Evolutionary conservation across 2,329 filamentous ascomycete species (phyloP), one percentile per base, ranked within the genome.

Genomic region (Xylaria hypoxylon): DNA sequence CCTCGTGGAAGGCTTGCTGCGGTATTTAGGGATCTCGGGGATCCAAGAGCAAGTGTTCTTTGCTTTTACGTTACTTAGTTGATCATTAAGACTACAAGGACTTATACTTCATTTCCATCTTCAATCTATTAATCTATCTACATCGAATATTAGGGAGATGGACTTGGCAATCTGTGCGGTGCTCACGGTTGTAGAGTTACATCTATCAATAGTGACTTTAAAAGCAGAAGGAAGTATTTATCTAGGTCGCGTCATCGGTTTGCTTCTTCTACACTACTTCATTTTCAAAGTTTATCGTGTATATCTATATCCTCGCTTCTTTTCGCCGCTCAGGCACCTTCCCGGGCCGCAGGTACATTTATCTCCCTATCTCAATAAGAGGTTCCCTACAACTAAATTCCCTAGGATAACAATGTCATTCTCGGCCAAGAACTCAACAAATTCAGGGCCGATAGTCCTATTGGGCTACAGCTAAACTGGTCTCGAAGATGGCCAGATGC

Each of bases 261-360:
- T 65, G 1, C 8, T 65, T 42, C n/a, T 62, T 22, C 15, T 62
- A 10, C 70, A 74, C 22, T 73, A 74, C 53, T n/a, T 68, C 13
- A 2, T 76, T 5, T 31, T 76, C 60, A 75, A 77, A 45, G 38
- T 72, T 5, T 83, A 81, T 69, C 72, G 73, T 15, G 61, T 79
- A 44, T 74, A 83, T 63, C 67, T 85, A 26, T 84, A 82, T 62
- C 82, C 82, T 3, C 76, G 76, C 55, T 77, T 78, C 61, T 63
- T 82, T 51, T 85, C 83, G 0, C 79, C 82, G 0, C 72, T 83
- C n/a, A 77, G 82, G 15, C 73, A 81, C 56, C 69, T 85, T 1
- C 82, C 83, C 0, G 81, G 81, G 0, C 82, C 82, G 17, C 80
- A 77, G 72, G 81, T 82, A 74, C 40, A 59, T 33, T 33, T 22